These are phyloP conservation scores for Phialocephala sp. DNA, from an alignment of 2,329 filamentous ascomycete genomes.

Conservation along the genomic window DNA sequence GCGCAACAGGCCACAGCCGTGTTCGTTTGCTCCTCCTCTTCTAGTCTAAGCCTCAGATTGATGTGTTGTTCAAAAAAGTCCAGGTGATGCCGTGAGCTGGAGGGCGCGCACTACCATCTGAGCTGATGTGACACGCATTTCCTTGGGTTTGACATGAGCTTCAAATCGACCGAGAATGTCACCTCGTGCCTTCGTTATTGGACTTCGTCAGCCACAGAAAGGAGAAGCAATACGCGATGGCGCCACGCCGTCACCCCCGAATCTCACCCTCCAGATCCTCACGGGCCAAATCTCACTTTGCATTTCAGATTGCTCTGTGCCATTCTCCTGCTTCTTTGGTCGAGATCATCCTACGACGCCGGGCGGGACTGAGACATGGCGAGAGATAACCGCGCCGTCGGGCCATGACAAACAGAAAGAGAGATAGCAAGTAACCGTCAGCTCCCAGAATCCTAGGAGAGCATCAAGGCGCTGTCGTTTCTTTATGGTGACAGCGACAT, in stretches of 20 bases:
- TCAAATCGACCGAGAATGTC: not conserved
- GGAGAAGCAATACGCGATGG: slow-evolving; percentile 5
- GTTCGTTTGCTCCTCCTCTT: slow-evolving; percentile 8
- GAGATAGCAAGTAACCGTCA: slow-evolving; percentile 4
- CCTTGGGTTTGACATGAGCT: slow-evolving; percentile 6
- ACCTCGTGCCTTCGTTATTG: slow-evolving; percentile 19
- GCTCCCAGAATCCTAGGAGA: not conserved
- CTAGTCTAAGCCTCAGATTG: slow-evolving; percentile 10
- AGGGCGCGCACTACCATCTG: not conserved
- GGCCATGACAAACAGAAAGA: slow-evolving; percentile 10
- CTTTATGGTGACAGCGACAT: not conserved
- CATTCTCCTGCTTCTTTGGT: slow-evolving; percentile 10
- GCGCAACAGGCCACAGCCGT: slow-evolving; percentile 17
- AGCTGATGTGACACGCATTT: slow-evolving; percentile 5
- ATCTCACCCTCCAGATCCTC: slow-evolving; percentile 6
- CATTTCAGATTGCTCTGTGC: slow-evolving; percentile 6
- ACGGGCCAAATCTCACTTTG: not conserved
- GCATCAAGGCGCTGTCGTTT: not conserved
- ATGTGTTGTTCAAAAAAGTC: slow-evolving; percentile 11
- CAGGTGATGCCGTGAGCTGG: slow-evolving; percentile 14
- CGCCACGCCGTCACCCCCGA: slow-evolving; percentile 12
- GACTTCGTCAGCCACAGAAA: slow-evolving; percentile 21
- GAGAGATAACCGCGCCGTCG: slow-evolving; percentile 1
- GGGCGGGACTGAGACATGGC: not conserved
- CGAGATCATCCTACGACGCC: slow-evolving; percentile 1